Evolutionary conservation across 2,329 filamentous ascomycete species (phyloP).

Genomic region (Cercospora beticola): DNA sequence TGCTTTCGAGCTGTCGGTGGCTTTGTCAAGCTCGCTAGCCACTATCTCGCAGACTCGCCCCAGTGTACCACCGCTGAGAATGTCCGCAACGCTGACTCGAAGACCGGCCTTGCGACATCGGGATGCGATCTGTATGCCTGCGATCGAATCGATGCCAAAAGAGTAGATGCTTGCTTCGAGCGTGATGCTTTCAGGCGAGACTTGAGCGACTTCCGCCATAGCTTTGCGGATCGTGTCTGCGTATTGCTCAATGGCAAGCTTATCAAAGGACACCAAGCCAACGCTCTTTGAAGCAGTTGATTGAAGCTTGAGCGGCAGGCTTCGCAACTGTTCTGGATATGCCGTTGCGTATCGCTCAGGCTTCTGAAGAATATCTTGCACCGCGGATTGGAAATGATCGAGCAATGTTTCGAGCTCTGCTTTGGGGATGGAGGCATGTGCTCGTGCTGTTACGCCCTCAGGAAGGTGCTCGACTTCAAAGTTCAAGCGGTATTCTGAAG

Average conservation of each 20-base stretch:
- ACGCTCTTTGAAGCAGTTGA: not conserved
- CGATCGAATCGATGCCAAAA: constrained; percentile 22
- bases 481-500: constrained; percentile 20
- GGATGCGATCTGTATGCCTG: constrained; percentile 20
- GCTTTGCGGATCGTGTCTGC: constrained; percentile 15
- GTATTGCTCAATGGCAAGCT: constrained; percentile 9
- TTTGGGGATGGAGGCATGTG: constrained; percentile 9
- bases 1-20: not conserved
- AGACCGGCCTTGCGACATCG: constrained; percentile 17
- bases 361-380: constrained; percentile 17
- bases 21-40: not conserved
- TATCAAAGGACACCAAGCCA: not conserved
- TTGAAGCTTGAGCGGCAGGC: constrained; percentile 9
- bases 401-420: constrained; percentile 13
- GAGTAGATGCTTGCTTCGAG: constrained; percentile 19
- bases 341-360: constrained; percentile 18
- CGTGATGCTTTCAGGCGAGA: constrained; percentile 14
- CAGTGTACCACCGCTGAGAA: constrained; percentile 18
- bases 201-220: constrained; percentile 20
- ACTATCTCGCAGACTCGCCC: constrained; percentile 19
- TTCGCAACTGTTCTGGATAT: constrained; percentile 11
- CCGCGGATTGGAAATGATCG: constrained; percentile 10
- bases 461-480: constrained; percentile 20
- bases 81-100: constrained; percentile 18
- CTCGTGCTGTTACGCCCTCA: constrained; percentile 13